Base-by-base conservation (phyloP, 495 filamentous ascomycete genomes). In the Aspergillus cavernicola region DNA sequence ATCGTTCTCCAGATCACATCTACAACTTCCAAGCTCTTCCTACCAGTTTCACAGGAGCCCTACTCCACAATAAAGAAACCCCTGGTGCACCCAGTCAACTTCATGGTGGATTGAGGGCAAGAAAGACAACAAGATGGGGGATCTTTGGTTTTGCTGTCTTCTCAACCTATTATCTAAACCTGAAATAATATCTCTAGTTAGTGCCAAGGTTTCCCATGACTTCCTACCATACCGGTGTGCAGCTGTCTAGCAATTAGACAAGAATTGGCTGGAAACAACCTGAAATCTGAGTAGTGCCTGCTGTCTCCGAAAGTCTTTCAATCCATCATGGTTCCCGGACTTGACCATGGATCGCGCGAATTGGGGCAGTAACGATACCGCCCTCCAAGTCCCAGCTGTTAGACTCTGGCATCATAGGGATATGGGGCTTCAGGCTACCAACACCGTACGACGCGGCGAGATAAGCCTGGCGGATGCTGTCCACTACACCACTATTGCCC, bases 401-500 rank as follows among this genome's bases (percentile, higher is more conserved):
- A 15, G 5, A 3, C 32, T 24, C 12, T 54, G 57, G 9, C 1
- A 11, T 4, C 16, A 9, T n/a, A 18, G 3, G 13, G 16, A 4
- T 4, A 38, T 50, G 50, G 32, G 80, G 48, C 32, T 64, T 69
- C 55, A 59, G 28, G 6, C 57, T 58, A 11, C 70, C 71, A 22
- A 68, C 57, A 0, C 73, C 69, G 50, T 60, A 67, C 0, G 63
- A 53, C 15, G 67, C 57, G 19, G 74, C 67, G 19, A 77, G 23
- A 51, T 71, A 66, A 13, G 56, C 74, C 59, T 74, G 71, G 20
- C 63, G 63, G 26, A 88, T 62, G 67, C 85, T 87, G 66, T 87
- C 86, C 53, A 83, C 83, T 31, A 88, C 73, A 13, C 86, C 80
- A 2, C 85, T 75, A 2, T 75, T 74, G 16, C 55, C 4, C 7